Base-by-base conservation (phyloP, 1,284 basidiomycete species). In the Heterobasidion irregulare region DNA sequence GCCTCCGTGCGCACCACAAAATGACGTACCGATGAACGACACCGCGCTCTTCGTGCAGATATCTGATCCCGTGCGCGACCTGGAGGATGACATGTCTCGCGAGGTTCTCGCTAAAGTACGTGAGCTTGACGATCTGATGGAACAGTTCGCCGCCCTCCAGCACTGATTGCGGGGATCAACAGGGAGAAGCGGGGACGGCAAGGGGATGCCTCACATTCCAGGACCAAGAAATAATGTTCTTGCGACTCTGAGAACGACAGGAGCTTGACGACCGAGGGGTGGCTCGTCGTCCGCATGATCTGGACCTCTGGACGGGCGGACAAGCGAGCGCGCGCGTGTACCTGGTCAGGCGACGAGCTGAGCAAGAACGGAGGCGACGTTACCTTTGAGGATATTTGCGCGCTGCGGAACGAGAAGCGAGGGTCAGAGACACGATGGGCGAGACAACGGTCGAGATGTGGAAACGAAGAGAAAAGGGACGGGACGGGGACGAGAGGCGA, bases 71-170 rank as follows among this genome's bases (percentile, higher is more conserved):
- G 34, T 94, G 80, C 0, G 97, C 97, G 33, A 99, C 97, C 72
- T 99, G 97, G 2, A 97, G 73, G 61, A 99, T 98, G 66, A 99
- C 95, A 70, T 99, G 97, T 9, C 96, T 84, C 9, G 94, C 83
- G 13, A 98, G 84, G 58, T 89, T 89, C 72, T 99, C 97, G 68
- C 91, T 94, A 69, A 99, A 98, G 73, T 99, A 99, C 1, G 97
- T 99, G 61, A 99, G 82, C 70, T 98, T 98, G 72, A 99, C 97
- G 64, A 99, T 99, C 70, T 99, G 97, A 70, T 99, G 96, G 77
- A 99, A 99, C 1, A 99, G 80, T 70, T 99, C 97, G 62, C 97
- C 97, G 58, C 97, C 97, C 66, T 92, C 90, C 92, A 96, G 90
- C 45, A 96, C 91, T 94, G 62, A 48, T 9, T 41, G 43, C 19